These are phyloP conservation scores for Thalassia testudinum DNA, from an alignment of 116 monocot genomes.

Conservation along the genomic window DNA sequence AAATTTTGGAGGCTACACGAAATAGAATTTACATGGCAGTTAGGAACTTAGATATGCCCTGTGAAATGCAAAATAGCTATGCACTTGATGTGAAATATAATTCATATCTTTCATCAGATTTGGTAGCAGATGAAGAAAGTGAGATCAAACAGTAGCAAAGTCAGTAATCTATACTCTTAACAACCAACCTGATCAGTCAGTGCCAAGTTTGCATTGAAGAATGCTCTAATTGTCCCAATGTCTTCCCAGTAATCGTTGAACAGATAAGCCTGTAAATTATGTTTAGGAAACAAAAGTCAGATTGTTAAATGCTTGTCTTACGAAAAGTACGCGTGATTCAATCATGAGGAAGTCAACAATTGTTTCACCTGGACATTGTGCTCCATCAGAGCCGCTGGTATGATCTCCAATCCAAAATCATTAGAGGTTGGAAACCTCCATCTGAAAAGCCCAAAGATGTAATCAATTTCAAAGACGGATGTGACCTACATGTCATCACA, in stretches of 20 bases:
- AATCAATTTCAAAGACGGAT: background rate
- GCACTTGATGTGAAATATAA: background rate
- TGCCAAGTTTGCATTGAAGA: slow-evolving; percentile 48
- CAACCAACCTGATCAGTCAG: slow-evolving; percentile 33
- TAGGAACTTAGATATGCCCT: background rate
- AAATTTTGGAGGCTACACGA: slow-evolving; percentile 46
- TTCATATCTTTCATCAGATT: background rate
- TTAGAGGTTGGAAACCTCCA: slow-evolving; percentile 72
- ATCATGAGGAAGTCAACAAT: background rate
- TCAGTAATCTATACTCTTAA: background rate
- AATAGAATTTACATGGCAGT: background rate
- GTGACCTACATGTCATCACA: background rate
- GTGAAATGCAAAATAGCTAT: background rate
- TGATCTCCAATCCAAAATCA: slow-evolving; percentile 95
- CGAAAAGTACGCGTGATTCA: background rate
- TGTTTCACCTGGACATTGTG: slow-evolving; percentile 61
- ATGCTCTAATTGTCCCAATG: slow-evolving; percentile 39
- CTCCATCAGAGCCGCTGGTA: slow-evolving; percentile 71
- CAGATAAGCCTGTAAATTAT: slow-evolving; percentile 23
- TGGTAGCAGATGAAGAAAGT: no score
- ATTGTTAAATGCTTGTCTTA: background rate
- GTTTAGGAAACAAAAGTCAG: background rate
- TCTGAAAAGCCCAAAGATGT: slow-evolving; percentile 17
- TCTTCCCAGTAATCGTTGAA: slow-evolving; percentile 59
- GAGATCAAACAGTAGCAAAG: no score